phyloP scores from a whole-genome alignment of 2,329 filamentous ascomycete genomes.

The Trichoderma hamatum region DNA sequence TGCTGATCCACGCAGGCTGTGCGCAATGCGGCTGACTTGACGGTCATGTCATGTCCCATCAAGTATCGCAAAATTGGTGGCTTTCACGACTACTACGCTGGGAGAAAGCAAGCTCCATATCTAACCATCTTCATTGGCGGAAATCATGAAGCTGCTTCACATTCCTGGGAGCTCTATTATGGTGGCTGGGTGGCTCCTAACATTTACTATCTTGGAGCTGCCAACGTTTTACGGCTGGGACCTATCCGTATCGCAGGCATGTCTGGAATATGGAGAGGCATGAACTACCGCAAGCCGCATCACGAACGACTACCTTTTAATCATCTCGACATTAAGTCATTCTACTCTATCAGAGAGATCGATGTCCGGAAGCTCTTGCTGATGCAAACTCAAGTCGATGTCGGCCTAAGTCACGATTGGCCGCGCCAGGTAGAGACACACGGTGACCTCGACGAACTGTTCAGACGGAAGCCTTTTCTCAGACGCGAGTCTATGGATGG shows the following conservation, averaged over 20 bases:
- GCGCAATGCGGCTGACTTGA: constrained; percentile 85
- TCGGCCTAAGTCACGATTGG: constrained; percentile 96
- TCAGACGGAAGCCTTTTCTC: constrained; percentile 74
- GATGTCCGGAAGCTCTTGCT: constrained; percentile 90
- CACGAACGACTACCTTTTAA: constrained; percentile 86
- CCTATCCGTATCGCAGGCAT: constrained; percentile 85
- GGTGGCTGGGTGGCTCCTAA: constrained; percentile 96
- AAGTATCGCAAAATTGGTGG: constrained; percentile 90
- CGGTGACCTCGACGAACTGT: constrained; percentile 71
- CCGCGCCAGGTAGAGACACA: constrained; percentile 79
- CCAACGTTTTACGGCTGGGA: constrained; percentile 83
- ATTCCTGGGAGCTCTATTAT: constrained; percentile 91
- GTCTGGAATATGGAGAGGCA: constrained; percentile 93
- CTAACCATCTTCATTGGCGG: constrained; percentile 91
- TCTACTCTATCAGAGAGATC: constrained; percentile 88
- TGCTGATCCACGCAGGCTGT: constrained; percentile 61
- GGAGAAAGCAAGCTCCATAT: constrained; percentile 75
- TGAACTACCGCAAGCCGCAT: constrained; percentile 82
- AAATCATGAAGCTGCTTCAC: constrained; percentile 91
- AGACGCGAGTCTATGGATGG: constrained; percentile 74
- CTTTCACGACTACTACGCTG: constrained; percentile 93
- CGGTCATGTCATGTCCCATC: constrained; percentile 82
- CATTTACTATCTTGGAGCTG: constrained; percentile 95
- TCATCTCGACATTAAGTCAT: constrained; percentile 71
- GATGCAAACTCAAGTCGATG: constrained; percentile 82